Base-by-base conservation (phyloP, 192 early-diverging fungal species). In the Nowakowskiella sp. region DNA sequence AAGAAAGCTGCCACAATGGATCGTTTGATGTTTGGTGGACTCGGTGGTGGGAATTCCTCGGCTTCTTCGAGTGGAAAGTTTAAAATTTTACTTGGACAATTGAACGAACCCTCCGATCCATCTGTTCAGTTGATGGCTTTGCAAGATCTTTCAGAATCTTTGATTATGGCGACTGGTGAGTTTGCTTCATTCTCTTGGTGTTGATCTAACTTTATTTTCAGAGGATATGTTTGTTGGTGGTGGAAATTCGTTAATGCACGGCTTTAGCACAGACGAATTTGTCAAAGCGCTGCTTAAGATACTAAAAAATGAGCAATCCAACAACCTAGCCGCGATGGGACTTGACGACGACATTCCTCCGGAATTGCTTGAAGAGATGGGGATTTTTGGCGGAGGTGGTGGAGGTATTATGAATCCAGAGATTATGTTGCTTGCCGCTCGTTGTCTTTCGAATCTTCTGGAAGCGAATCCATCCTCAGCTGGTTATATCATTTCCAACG, bases 361-460 rank as follows among this genome's bases (percentile, higher is more conserved):
- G 2, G 61, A 55, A 22, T 44, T 68, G 23, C 22, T 73, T 22
- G 61, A 57, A 6, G 73, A 67, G 6, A 47, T 60, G 31, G 47
- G 31, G 27, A 47, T 51, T 21, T 39, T 62, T 23, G 65, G 60
- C 4, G 47, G 28, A 8, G 47, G 51, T 13, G 64, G 65, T 2
- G 64, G 45, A 29, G 61, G 39, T 1, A 58, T 42, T 1, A 43
- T 66, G 29, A 83, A 77, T 47, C 80, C 85, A 4, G 87, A 91
- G 32, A 64, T 88, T 33, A 90, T 96, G 83, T 60, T 96, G 10
- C 73, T 96, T 32, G 85, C 91, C 7, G 91, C 88, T 45, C 88
- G 93, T 6, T 96, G 93, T 60, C 58, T 96, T 25, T 81, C 78
- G 9, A 96, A 96, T 57, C 58, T 96, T 46, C 80, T 96, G 26